These are phyloP conservation scores for Neoboletus subvelutipes DNA, from an alignment of 768 basidiomycete genomes.

Conservation along the genomic window DNA sequence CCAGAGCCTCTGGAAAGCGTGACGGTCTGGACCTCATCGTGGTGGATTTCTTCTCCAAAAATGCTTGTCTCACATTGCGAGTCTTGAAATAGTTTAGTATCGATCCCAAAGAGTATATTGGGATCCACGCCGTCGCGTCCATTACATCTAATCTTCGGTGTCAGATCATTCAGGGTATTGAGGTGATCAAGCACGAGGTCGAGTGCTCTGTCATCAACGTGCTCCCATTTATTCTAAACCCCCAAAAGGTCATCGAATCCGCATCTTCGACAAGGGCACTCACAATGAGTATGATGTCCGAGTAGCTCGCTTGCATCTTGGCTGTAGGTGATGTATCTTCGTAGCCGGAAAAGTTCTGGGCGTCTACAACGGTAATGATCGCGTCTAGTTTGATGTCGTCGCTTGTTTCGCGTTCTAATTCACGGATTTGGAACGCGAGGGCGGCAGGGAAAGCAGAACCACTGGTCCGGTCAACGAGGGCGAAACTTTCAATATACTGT, in stretches of 20 bases:
- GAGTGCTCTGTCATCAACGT: conserved; percentile 71
- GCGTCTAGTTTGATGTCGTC: conserved; percentile 82
- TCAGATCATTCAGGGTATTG: conserved; percentile 84
- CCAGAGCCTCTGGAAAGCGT: conserved; percentile 53
- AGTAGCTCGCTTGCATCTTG: conserved; percentile 93
- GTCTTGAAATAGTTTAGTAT: conserved; percentile 70
- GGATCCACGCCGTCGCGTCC: conserved; percentile 71
- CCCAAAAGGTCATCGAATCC: conserved; percentile 6
- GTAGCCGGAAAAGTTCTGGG: conserved; percentile 90
- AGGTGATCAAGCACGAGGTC: conserved; percentile 87
- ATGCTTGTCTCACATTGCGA: not conserved
- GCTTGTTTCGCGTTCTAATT: conserved; percentile 76
- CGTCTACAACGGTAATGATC: conserved; percentile 88
- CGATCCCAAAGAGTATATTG: conserved; percentile 81
- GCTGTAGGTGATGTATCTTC: conserved; percentile 92
- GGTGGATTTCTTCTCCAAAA: conserved; percentile 42
- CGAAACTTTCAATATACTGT: not conserved
- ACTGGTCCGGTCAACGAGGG: conserved; percentile 36
- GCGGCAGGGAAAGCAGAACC: conserved; percentile 97
- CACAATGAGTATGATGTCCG: conserved; percentile 85
- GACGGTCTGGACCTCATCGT: conserved; percentile 85
- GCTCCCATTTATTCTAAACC: conserved; percentile 85
- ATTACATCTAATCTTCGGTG: conserved; percentile 77
- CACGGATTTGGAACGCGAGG: conserved; percentile 89
- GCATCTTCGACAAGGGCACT: conserved; percentile 27